phyloP scores from a whole-genome alignment of 2,329 filamentous ascomycete genomes.

The Paracorniculantispora psalliotae region DNA sequence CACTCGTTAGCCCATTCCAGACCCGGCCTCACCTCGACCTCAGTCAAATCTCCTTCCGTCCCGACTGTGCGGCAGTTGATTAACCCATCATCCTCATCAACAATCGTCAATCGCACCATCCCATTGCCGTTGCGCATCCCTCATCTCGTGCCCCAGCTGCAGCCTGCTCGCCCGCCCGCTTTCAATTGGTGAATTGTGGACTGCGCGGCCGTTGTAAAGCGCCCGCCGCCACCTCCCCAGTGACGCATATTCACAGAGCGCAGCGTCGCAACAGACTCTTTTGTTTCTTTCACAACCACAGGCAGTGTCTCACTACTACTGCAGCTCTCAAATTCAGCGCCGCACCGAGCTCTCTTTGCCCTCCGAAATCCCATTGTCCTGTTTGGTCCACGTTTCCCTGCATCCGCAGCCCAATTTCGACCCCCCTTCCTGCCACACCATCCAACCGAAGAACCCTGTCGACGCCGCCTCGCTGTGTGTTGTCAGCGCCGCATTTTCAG shows the following conservation, averaged over 20 bases:
- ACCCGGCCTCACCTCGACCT: slow-evolving; percentile 5
- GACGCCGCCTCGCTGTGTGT: slow-evolving; percentile 13
- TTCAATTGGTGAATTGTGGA: slow-evolving; percentile 3
- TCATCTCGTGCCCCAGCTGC: not conserved
- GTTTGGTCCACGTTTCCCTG: slow-evolving; percentile 8
- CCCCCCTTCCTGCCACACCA: not conserved
- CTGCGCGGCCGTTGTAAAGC: not conserved
- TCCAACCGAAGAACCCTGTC: slow-evolving; percentile 10
- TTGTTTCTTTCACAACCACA: not conserved
- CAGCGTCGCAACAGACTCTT: slow-evolving; percentile 5
- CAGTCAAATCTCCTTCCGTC: not conserved
- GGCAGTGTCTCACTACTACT: not conserved
- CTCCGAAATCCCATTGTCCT: slow-evolving; percentile 4
- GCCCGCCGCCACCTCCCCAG: not conserved
- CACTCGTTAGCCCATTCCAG: not conserved
- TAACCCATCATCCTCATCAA: slow-evolving; percentile 1
- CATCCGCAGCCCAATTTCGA: slow-evolving; percentile 4
- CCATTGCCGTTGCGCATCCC: not conserved
- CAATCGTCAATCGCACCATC: not conserved
- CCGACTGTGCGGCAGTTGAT: not conserved
- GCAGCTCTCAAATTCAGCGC: not conserved
- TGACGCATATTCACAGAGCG: not conserved
- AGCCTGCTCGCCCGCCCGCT: not conserved
- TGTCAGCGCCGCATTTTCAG: slow-evolving; percentile 16
- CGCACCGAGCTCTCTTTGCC: not conserved